Conservation (phyloP, 331 rosid species). For the Quercus lobata region DNA sequence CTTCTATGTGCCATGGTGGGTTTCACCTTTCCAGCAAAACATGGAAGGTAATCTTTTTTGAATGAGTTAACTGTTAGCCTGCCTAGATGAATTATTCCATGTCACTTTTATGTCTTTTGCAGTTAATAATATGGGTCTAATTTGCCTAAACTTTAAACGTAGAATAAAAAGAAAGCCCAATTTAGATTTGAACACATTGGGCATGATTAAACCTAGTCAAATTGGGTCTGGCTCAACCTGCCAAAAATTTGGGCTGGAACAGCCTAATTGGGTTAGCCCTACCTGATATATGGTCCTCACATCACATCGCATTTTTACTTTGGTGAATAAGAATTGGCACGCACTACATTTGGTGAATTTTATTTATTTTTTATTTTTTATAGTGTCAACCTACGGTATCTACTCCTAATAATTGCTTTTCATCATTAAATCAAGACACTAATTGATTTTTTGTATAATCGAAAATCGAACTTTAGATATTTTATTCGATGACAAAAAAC, state of each 20-base stretch:
- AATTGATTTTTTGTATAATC: too few relatives aligned
- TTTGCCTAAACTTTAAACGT: not conserved
- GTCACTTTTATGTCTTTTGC: not conserved
- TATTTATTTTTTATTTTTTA: too few relatives aligned
- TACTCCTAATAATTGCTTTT: fast-evolving
- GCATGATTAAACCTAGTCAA: not conserved
- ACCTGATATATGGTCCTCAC: not conserved
- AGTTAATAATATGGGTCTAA: not conserved
- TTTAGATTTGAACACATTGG: not conserved
- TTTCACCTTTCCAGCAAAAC: too few relatives aligned
- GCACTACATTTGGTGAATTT: too few relatives aligned
- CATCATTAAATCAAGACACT: fast-evolving
- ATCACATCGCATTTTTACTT: too few relatives aligned
- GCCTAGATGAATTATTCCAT: too few relatives aligned
- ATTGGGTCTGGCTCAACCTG: not conserved
- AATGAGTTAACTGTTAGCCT: too few relatives aligned
- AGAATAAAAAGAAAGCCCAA: not conserved
- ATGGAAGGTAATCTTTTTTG: too few relatives aligned
- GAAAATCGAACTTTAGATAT: fast-evolving
- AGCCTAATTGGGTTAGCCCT: not conserved
- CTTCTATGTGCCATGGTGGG: too few relatives aligned
- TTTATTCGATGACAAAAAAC: fast-evolving
- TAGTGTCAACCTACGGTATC: fast-evolving
- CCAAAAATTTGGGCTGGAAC: not conserved
- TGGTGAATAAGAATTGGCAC: too few relatives aligned